A percentile compares a stretch with the other conserved stretches of the same genome.
These are phyloP conservation scores for Cronartium ribicola DNA, from an alignment of 1,284 basidiomycete genomes.

Conservation along the genomic window DNA sequence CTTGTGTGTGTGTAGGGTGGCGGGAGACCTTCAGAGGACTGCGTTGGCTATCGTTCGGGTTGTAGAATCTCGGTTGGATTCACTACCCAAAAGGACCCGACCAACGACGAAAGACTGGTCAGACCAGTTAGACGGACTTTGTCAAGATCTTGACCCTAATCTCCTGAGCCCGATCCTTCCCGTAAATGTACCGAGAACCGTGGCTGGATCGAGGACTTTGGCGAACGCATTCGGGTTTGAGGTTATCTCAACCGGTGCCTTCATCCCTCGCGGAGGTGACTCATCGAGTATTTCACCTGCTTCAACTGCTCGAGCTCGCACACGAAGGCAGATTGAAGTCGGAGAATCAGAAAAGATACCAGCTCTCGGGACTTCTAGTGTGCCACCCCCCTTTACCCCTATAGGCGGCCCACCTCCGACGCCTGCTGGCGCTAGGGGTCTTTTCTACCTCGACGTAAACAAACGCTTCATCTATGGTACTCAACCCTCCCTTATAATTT, in stretches of 20 bases:
- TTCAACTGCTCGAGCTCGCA: background rate
- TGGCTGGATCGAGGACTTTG: slow-evolving; percentile 24
- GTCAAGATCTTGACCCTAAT: slow-evolving; percentile 20
- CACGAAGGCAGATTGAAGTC: background rate
- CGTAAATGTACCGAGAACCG: slow-evolving; percentile 18
- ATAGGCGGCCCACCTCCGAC: slow-evolving; percentile 10
- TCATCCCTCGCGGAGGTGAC: slow-evolving; percentile 1
- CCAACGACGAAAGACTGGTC: slow-evolving; percentile 23
- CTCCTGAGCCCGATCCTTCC: slow-evolving; percentile 23
- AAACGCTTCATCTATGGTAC: no score
- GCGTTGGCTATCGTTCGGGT: background rate
- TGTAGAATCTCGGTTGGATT: background rate
- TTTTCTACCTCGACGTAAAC: background rate
- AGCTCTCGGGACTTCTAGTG: background rate
- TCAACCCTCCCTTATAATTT: no score
- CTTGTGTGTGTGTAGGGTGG: background rate
- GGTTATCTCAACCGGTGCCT: slow-evolving; percentile 10
- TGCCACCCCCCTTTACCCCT: background rate
- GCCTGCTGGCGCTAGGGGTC: background rate
- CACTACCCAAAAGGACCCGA: background rate
- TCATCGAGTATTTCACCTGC: background rate
- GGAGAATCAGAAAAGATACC: background rate
- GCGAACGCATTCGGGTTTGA: slow-evolving; percentile 29
- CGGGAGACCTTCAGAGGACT: background rate
- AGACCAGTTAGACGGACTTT: background rate